Evolutionary conservation across 2,329 filamentous ascomycete genomes (phyloP).

Genomic region (Aureobasidium subglaciale): DNA sequence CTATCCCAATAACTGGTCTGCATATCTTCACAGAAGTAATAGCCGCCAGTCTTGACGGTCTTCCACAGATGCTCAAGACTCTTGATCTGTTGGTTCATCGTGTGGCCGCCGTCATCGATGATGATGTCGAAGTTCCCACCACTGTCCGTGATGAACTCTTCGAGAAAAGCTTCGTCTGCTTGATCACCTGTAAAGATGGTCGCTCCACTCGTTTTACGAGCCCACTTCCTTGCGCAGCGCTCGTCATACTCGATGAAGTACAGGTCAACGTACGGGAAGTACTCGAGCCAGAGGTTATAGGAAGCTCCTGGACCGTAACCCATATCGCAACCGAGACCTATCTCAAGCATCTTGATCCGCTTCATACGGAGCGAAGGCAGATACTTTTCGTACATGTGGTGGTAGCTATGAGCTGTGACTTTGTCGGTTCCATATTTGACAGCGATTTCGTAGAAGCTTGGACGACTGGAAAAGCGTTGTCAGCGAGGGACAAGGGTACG

Average conservation of each 20-base stretch:
- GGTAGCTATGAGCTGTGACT: slow-evolving; percentile 34
- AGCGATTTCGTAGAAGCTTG: slow-evolving; percentile 31
- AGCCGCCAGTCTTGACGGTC: slow-evolving; percentile 30
- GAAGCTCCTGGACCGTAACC: slow-evolving; percentile 33
- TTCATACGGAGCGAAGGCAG: slow-evolving; percentile 28
- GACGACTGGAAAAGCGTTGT: not conserved
- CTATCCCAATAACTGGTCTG: slow-evolving; percentile 22
- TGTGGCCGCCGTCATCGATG: slow-evolving; percentile 36
- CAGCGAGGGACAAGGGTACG: not conserved
- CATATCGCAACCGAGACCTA: slow-evolving; percentile 37
- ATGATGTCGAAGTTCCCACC: slow-evolving; percentile 36
- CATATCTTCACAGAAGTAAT: slow-evolving; percentile 25
- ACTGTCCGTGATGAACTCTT: slow-evolving; percentile 28
- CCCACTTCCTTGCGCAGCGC: slow-evolving; percentile 32
- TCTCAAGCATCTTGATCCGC: slow-evolving; percentile 36
- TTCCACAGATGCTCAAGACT: slow-evolving; percentile 33
- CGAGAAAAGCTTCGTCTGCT: slow-evolving; percentile 32
- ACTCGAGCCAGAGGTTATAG: slow-evolving; percentile 38
- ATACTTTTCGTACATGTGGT: slow-evolving; percentile 37
- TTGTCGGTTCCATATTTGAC: slow-evolving; percentile 35
- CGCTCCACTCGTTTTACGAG: slow-evolving; percentile 28
- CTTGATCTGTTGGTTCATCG: slow-evolving; percentile 33
- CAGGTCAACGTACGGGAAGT: slow-evolving; percentile 34
- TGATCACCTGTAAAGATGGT: slow-evolving; percentile 38
- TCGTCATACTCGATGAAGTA: slow-evolving; percentile 38